A percentile compares a stretch with the other conserved stretches of the same genome.
Evolutionary conservation across 305 asterid genomes (phyloP).

Genomic region (Solanum hybrid): DNA sequence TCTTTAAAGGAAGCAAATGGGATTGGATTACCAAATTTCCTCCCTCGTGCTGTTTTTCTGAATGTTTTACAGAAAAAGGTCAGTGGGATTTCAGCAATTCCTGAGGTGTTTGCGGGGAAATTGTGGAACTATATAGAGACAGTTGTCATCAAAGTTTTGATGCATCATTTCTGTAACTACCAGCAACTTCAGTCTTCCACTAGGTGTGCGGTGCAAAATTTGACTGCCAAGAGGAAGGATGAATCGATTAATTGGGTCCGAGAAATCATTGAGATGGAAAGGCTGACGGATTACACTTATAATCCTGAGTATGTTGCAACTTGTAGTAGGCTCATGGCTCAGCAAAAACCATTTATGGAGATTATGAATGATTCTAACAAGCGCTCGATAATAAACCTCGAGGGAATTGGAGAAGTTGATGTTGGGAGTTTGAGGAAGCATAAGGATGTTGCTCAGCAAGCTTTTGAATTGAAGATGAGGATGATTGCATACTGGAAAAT

Average conservation of each 20-base stretch:
- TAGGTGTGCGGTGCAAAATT: not conserved
- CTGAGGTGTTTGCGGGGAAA: constrained; percentile 1
- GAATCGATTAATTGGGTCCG: not conserved
- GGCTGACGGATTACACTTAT: not conserved
- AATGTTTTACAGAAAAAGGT: constrained; percentile 7
- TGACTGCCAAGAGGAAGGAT: constrained; percentile 1
- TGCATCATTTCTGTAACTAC: not conserved
- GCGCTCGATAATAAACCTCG: not conserved
- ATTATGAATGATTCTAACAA: not conserved
- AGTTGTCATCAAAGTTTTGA: not conserved
- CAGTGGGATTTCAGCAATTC: not conserved
- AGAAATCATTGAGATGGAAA: not conserved
- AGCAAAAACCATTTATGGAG: not conserved
- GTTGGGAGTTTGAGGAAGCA: not conserved
- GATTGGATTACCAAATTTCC: constrained; percentile 8
- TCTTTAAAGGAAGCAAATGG: constrained; percentile 19
- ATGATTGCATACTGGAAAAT: constrained; percentile 7
- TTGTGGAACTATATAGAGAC: not conserved
- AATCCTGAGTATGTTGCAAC: constrained; percentile 3
- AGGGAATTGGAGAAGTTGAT: not conserved
- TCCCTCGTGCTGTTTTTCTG: constrained; percentile 16
- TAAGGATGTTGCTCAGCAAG: not conserved
- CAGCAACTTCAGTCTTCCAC: not conserved
- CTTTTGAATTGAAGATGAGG: constrained; percentile 8
- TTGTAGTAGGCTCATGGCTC: constrained; percentile 1